Conservation (phyloP, 1,139 yeast genomes). For the Zygosaccharomyces pseudobailii region DNA sequence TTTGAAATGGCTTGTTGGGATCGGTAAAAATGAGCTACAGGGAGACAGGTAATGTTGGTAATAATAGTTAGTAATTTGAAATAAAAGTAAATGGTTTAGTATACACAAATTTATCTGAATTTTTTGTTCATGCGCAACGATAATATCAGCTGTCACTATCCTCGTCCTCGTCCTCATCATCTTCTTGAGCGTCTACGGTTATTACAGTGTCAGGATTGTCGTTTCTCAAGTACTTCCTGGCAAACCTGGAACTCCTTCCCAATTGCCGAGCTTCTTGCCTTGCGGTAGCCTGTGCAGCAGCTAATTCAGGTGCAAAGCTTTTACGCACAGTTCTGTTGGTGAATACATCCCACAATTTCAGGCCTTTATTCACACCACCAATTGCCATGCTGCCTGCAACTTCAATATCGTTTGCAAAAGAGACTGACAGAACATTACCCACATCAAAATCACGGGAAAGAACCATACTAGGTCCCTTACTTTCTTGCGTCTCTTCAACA, state of each 20-base stretch:
- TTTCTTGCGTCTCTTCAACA: slow-evolving; percentile 29
- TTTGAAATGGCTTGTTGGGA: slow-evolving; percentile 16
- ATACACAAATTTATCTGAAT: slow-evolving; percentile 9
- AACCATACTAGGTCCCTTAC: slow-evolving; percentile 77
- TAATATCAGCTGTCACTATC: slow-evolving; percentile 20
- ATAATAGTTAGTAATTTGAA: background rate
- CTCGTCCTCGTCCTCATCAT: slow-evolving; percentile 45
- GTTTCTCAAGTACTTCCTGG: slow-evolving; percentile 57
- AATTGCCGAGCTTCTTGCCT: slow-evolving; percentile 48
- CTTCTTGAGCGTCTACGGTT: slow-evolving; percentile 58
- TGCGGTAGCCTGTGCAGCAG: slow-evolving; percentile 51
- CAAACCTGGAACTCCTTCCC: slow-evolving; percentile 66
- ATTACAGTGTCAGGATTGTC: slow-evolving; percentile 50
- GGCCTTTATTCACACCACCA: slow-evolving; percentile 82
- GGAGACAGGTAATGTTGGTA: background rate
- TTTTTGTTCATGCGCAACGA: background rate
- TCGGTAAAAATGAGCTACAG: background rate
- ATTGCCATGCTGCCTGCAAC: slow-evolving; percentile 78
- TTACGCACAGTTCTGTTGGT: slow-evolving; percentile 74
- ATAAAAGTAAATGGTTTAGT: slow-evolving; percentile 7
- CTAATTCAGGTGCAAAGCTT: slow-evolving; percentile 57
- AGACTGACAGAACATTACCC: slow-evolving; percentile 81
- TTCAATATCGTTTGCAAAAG: slow-evolving; percentile 85
- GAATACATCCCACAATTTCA: slow-evolving; percentile 91
- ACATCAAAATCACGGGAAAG: slow-evolving; percentile 89